phyloP scores from a whole-genome alignment of 2,329 filamentous ascomycete species.

The Macroventuria anomochaeta region DNA sequence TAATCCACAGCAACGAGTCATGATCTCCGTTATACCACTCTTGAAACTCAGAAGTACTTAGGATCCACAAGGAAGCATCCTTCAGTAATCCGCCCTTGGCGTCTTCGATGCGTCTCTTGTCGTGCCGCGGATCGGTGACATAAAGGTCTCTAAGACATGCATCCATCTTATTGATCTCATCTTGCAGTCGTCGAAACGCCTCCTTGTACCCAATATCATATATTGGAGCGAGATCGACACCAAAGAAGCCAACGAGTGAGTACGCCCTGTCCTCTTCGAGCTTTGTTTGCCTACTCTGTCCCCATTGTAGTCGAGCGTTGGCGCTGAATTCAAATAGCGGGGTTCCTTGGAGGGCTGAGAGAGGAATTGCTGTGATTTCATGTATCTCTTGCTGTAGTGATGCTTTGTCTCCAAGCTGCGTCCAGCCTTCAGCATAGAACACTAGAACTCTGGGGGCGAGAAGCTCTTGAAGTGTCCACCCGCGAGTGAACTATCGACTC shows the following conservation, averaged over 20 bases:
- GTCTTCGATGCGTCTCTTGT: no score
- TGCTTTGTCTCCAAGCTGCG: no score
- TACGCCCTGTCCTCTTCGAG: background rate
- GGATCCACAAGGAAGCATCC: background rate
- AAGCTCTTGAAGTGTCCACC: no score
- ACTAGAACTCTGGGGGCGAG: no score
- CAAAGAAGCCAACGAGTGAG: background rate
- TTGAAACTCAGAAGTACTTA: slow-evolving; percentile 22
- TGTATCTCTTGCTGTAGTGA: background rate
- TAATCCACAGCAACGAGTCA: slow-evolving; percentile 46
- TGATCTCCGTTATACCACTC: slow-evolving; percentile 33
- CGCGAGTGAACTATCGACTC: no score
- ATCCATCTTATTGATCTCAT: background rate
- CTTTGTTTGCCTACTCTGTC: no score
- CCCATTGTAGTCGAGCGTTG: background rate
- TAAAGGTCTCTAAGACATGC: background rate
- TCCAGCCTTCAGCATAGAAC: no score
- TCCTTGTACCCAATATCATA: background rate
- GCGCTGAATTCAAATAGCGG: background rate
- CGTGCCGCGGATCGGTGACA: no score
- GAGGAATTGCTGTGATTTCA: background rate
- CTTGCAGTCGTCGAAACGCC: background rate
- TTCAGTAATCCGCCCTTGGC: no score
- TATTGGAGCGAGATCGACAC: background rate
- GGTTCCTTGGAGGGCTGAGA: background rate